A percentile compares a stretch with the other conserved stretches of the same genome.
phyloP scores from a whole-genome alignment of 495 filamentous ascomycete genomes.

The Neurospora sp. region DNA sequence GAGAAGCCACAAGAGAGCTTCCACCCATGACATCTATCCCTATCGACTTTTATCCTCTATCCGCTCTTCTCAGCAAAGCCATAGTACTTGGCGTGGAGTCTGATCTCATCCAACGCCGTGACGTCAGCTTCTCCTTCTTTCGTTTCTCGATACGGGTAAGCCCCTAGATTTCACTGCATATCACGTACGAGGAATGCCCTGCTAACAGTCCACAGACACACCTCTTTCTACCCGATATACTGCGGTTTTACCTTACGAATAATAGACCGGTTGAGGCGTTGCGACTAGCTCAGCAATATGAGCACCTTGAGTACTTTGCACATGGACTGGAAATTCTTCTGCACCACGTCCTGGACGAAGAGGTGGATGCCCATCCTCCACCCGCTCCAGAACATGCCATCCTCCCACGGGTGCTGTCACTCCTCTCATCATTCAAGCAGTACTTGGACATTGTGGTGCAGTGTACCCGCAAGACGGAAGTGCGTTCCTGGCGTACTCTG shows the following conservation, averaged over 20 bases:
- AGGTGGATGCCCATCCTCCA: constrained; percentile 61
- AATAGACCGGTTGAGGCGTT: constrained; percentile 66
- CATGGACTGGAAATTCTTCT: constrained; percentile 89
- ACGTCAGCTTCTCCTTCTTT: constrained; percentile 78
- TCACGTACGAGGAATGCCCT: neutral
- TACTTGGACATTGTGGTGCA: constrained; percentile 95
- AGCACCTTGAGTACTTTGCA: constrained; percentile 77
- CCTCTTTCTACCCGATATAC: constrained; percentile 79
- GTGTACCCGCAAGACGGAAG: constrained; percentile 95
- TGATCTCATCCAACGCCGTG: constrained; percentile 81
- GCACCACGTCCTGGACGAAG: constrained; percentile 88
- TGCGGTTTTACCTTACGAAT: constrained; percentile 63
- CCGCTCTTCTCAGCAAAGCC: constrained; percentile 70
- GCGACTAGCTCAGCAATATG: constrained; percentile 69
- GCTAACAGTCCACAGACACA: constrained; percentile 49
- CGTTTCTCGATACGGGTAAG: constrained; percentile 72
- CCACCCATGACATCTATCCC: constrained; percentile 54
- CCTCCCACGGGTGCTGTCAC: constrained; percentile 76
- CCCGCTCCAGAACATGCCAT: constrained; percentile 60
- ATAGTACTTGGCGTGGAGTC: constrained; percentile 86
- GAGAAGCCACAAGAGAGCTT: constrained; percentile 48
- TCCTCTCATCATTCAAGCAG: constrained; percentile 77
- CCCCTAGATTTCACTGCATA: neutral
- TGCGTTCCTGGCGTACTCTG: constrained; percentile 87
- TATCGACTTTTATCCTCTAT: constrained; percentile 91